Conservation (phyloP, 306 rosid genomes). For the Benincasa hispida region DNA sequence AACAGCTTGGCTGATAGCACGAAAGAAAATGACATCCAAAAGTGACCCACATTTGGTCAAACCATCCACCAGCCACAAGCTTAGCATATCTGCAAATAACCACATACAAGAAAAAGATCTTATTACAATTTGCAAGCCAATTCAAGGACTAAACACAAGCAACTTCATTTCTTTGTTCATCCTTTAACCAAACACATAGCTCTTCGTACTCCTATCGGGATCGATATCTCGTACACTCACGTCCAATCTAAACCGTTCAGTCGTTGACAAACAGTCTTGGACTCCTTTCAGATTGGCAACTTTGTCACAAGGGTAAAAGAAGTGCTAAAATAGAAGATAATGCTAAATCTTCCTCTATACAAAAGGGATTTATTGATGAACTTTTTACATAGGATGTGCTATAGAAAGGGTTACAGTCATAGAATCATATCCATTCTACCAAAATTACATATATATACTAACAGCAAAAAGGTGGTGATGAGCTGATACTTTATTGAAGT, state of each 20-base stretch:
- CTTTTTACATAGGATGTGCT: not conserved
- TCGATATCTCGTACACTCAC: not conserved
- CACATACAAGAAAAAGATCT: not conserved
- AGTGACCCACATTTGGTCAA: not conserved
- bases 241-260: not conserved
- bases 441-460: not conserved
- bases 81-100: not conserved
- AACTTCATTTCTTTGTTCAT: not conserved
- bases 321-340: not conserved
- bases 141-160: not conserved
- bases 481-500: conserved; percentile 1
- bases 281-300: not conserved
- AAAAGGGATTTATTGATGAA: not conserved
- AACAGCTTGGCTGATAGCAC: not conserved
- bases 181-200: not conserved
- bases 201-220: not conserved
- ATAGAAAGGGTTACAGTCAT: conserved; percentile 4
- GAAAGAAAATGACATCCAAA: not conserved
- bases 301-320: not conserved
- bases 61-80: conserved; percentile 10
- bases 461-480: not conserved
- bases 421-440: not conserved
- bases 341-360: not conserved
- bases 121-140: not conserved
- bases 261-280: no score